Evolutionary conservation across 2,329 filamentous ascomycete genomes (phyloP).

Genomic region (Ophiognomonia clavigignenti-juglandacearum): DNA sequence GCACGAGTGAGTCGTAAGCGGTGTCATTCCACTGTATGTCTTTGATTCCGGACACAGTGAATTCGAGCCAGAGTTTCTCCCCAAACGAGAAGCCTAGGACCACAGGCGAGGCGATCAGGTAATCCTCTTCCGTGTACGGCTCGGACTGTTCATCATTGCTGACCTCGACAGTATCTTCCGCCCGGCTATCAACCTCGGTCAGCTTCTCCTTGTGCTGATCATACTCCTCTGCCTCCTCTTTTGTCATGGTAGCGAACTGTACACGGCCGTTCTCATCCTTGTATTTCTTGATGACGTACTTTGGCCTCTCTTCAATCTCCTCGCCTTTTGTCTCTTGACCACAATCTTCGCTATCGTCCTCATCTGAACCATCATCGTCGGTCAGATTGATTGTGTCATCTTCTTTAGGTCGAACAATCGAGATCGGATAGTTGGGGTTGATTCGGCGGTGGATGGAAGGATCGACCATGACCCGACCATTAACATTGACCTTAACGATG

Average conservation of each 20-base stretch:
- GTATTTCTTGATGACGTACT: conserved; percentile 48
- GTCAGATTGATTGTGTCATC: conserved; percentile 53
- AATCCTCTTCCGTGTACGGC: conserved; percentile 74
- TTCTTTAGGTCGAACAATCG: conserved; percentile 68
- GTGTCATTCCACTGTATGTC: conserved; percentile 82
- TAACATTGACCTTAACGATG: conserved; percentile 64
- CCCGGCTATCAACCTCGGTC: conserved; percentile 41
- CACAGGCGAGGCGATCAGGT: conserved; percentile 76
- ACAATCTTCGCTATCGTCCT: conserved; percentile 32
- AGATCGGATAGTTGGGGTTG: conserved; percentile 80
- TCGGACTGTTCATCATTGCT: conserved; percentile 22
- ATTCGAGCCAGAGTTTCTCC: conserved; percentile 88
- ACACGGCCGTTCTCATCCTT: conserved; percentile 37
- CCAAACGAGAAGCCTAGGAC: conserved; percentile 83
- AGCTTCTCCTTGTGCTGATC: conserved; percentile 42
- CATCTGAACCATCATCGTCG: conserved; percentile 42
- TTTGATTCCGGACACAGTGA: conserved; percentile 71
- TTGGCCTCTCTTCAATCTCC: conserved; percentile 33
- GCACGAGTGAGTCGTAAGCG: conserved; percentile 77
- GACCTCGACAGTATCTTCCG: conserved; percentile 17
- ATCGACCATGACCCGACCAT: conserved; percentile 85
- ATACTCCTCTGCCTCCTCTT: conserved; percentile 29
- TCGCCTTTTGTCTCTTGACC: conserved; percentile 36
- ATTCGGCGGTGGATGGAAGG: conserved; percentile 76
- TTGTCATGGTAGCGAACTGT: conserved; percentile 28